Percentiles rank a stretch among this genome's conserved stretches.
Conservation (phyloP, 2,329 filamentous ascomycete species). For the Aspergillus neoniger region DNA sequence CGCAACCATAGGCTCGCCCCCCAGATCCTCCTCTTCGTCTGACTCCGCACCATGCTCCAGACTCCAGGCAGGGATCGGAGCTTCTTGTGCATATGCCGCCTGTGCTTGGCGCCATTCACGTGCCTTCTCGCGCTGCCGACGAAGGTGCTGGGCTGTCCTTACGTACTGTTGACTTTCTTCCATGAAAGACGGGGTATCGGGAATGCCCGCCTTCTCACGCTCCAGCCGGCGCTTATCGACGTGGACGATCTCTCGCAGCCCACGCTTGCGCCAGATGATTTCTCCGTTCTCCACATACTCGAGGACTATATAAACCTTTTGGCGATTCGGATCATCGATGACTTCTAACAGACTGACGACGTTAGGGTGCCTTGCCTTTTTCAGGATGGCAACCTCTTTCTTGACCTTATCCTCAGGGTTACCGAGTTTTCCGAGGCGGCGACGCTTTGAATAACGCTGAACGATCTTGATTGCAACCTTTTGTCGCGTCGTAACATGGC, state of each 20-base stretch:
- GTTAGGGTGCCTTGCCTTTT: slow-evolving; percentile 97
- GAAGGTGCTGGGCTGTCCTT: slow-evolving; percentile 37
- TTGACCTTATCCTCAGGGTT: slow-evolving; percentile 75
- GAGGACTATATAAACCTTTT: slow-evolving; percentile 97
- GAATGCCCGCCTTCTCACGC: slow-evolving; percentile 70
- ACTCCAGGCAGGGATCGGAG: slow-evolving; percentile 73
- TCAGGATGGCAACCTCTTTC: slow-evolving; percentile 94
- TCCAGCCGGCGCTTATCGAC: slow-evolving; percentile 82
- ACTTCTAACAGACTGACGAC: slow-evolving; percentile 94
- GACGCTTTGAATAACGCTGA: slow-evolving; percentile 88
- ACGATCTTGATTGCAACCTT: slow-evolving; percentile 99
- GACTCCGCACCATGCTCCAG: slow-evolving; percentile 72
- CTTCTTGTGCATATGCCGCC: slow-evolving; percentile 54
- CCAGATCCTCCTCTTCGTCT: slow-evolving; percentile 46
- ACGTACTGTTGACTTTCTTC: slow-evolving; percentile 49
- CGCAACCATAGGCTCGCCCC: slow-evolving; percentile 32
- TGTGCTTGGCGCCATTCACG: slow-evolving; percentile 63
- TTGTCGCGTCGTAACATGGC: slow-evolving; percentile 72
- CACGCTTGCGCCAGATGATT: slow-evolving; percentile 90
- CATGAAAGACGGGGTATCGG: slow-evolving; percentile 61
- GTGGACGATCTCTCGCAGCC: slow-evolving; percentile 76
- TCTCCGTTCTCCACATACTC: slow-evolving; percentile 95
- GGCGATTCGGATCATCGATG: slow-evolving; percentile 92
- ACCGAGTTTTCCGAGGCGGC: slow-evolving; percentile 77
- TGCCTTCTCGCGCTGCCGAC: slow-evolving; percentile 54